Evolutionary conservation across 1,284 basidiomycete genomes (phyloP).

Genomic region (Fomitopsis pinicola): DNA sequence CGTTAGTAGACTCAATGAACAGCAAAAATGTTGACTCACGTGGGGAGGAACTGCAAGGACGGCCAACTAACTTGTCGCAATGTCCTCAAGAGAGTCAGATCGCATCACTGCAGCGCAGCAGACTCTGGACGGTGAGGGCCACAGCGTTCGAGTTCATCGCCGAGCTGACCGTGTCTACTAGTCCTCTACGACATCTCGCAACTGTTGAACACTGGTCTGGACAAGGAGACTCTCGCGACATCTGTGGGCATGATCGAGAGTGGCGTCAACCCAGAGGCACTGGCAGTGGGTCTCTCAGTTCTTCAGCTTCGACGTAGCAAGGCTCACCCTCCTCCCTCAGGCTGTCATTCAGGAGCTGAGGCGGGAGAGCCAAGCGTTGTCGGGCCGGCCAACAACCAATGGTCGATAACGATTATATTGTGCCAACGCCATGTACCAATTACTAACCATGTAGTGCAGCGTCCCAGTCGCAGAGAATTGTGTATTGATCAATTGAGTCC

Average conservation of each 20-base stretch:
- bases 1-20: background rate
- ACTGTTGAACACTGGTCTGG: slow-evolving; percentile 75
- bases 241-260: slow-evolving; percentile 83
- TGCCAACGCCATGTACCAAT: background rate
- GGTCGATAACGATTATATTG: slow-evolving; percentile 7
- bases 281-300: slow-evolving; percentile 57
- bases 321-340: slow-evolving; percentile 29
- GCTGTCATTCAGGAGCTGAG: slow-evolving; percentile 66
- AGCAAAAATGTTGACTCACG: background rate
- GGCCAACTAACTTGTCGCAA: background rate
- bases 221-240: slow-evolving; percentile 78
- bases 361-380: slow-evolving; percentile 49
- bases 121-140: slow-evolving; percentile 63
- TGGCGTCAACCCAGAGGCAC: slow-evolving; percentile 81
- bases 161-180: slow-evolving; percentile 22
- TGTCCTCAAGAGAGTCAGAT: slow-evolving; percentile 49
- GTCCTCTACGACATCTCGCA: slow-evolving; percentile 82
- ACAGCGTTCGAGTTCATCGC: background rate
- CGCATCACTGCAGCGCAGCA: slow-evolving; percentile 71
- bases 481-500: too few species aligned
- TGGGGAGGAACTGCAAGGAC: background rate
- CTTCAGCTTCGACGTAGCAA: background rate
- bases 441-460: too few species aligned
- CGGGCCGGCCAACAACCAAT: slow-evolving; percentile 18
- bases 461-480: too few species aligned